A percentile compares a stretch with the other conserved stretches of the same genome.
Conservation (phyloP, 192 early-diverging fungal genomes). For the Funneliformis geosporum region DNA sequence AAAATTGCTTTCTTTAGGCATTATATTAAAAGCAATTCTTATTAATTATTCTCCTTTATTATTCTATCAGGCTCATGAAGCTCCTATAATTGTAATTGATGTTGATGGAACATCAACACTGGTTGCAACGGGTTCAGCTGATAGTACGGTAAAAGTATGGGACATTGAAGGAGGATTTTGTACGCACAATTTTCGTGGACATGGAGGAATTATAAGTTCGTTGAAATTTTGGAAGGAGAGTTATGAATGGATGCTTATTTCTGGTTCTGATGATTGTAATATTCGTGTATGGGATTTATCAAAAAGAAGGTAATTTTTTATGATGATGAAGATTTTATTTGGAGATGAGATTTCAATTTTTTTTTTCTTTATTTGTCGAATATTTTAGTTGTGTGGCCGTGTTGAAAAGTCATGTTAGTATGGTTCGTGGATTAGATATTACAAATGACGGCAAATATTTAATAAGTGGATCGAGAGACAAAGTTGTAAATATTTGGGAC, state of each 20-base stretch:
- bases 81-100: constrained; percentile 90
- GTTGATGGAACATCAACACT: constrained; percentile 87
- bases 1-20: neutral
- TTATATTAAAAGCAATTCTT: neutral
- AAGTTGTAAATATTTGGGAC: constrained; percentile 89
- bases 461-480: constrained; percentile 87
- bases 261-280: constrained; percentile 90
- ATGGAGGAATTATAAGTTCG: constrained; percentile 81
- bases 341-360: neutral
- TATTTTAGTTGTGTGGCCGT: constrained; percentile 63
- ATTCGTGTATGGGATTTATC: constrained; percentile 91
- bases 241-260: constrained; percentile 66
- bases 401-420: constrained; percentile 84
- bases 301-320: constrained; percentile 57
- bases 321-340: constrained; percentile 27
- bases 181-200: constrained; percentile 95
- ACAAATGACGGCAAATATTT: constrained; percentile 67
- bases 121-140: constrained; percentile 95
- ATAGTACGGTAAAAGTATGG: constrained; percentile 94
- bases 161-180: constrained; percentile 90
- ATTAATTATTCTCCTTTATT: neutral
- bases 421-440: constrained; percentile 88
- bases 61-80: constrained; percentile 75
- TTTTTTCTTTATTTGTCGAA: neutral
- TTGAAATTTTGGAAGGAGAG: constrained; percentile 79